These are phyloP conservation scores for Uronychia setigera DNA, from an alignment of 73 alveolate genomes.

Conservation along the genomic window DNA sequence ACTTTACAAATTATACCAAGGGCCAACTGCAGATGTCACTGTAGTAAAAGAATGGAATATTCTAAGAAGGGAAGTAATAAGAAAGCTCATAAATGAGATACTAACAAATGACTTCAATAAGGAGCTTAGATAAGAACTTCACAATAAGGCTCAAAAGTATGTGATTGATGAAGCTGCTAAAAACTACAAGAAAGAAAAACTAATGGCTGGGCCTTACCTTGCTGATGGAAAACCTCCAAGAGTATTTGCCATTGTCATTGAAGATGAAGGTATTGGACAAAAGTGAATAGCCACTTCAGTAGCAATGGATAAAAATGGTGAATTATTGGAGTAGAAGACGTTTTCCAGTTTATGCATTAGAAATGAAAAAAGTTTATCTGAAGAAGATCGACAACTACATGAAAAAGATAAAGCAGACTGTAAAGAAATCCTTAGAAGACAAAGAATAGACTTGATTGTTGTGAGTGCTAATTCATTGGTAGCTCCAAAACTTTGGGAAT, in stretches of 20 bases:
- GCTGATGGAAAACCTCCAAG: conserved; percentile 3
- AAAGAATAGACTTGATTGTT: conserved; percentile 68
- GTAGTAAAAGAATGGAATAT: conserved; percentile 7
- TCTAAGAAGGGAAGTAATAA: conserved; percentile 12
- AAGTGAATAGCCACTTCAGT: conserved; percentile 8
- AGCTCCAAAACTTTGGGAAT: neutral
- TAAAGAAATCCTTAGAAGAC: conserved; percentile 58
- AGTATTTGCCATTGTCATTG: neutral
- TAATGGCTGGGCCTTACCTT: conserved; percentile 45
- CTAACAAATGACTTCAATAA: conserved; percentile 21
- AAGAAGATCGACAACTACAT: neutral
- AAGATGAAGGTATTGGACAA: neutral
- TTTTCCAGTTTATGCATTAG: neutral
- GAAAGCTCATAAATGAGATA: conserved; percentile 6
- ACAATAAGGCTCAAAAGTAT: conserved; percentile 16
- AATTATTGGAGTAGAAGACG: conserved; percentile 25
- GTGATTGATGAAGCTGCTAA: conserved; percentile 29
- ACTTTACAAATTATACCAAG: neutral
- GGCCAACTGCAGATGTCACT: neutral
- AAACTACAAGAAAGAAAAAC: conserved; percentile 6
- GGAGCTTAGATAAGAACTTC: conserved; percentile 32
- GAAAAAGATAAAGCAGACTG: conserved; percentile 3
- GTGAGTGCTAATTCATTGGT: conserved; percentile 75
- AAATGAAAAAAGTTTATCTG: neutral
- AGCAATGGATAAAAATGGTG: conserved; percentile 53